Conservation (phyloP, 331 rosid genomes). For the Pyrus hybrid region DNA sequence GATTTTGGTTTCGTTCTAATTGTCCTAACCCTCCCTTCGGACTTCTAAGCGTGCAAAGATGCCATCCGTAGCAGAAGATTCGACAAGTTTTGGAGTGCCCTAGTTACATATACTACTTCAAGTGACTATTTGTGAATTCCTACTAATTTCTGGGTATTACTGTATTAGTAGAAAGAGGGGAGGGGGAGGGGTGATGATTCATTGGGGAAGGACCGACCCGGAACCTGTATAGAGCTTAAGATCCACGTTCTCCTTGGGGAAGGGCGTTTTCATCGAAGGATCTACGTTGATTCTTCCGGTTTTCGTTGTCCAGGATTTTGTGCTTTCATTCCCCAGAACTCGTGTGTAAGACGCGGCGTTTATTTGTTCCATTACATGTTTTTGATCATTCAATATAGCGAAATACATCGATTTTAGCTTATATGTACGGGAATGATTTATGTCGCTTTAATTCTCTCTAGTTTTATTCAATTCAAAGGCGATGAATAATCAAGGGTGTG, state of each 20-base stretch:
- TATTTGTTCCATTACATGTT: background rate
- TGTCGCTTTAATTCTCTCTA: background rate
- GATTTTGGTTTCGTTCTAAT: conserved; percentile 25
- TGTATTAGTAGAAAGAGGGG: background rate
- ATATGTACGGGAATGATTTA: background rate
- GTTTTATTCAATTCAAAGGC: too few species aligned
- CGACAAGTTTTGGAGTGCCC: conserved; percentile 28
- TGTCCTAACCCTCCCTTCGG: conserved; percentile 14
- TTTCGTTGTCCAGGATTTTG: conserved; percentile 9
- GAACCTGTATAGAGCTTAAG: conserved; percentile 37
- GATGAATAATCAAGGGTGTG: background rate
- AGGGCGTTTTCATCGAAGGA: background rate
- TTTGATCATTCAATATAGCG: background rate
- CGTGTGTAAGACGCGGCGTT: background rate
- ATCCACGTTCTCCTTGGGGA: background rate
- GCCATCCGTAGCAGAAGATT: conserved; percentile 20
- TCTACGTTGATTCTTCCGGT: conserved; percentile 9
- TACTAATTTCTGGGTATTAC: background rate
- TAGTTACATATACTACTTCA: conserved; percentile 9
- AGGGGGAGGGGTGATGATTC: conserved; percentile 21
- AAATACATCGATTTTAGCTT: background rate
- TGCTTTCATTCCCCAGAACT: background rate
- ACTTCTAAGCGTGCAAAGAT: conserved; percentile 16
- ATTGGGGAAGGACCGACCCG: conserved; percentile 11
- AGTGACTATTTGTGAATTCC: conserved; percentile 5